Conservation (phyloP, 169 alveolate genomes). For the Babesia sp. region DNA sequence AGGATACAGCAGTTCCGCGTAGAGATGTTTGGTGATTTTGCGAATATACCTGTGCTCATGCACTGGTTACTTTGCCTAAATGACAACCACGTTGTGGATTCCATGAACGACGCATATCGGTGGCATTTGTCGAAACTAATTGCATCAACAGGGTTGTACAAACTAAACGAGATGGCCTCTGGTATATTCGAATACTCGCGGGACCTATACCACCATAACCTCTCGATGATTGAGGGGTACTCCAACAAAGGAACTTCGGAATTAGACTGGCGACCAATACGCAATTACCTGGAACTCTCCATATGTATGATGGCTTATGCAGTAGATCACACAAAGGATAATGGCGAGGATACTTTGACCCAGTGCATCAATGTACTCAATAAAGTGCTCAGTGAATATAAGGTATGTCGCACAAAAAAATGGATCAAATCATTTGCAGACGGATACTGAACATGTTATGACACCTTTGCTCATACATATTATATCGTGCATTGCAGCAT, state of each 20-base stretch:
- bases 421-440: not conserved
- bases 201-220: not conserved
- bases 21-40: conserved; percentile 27
- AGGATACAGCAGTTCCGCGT: conserved; percentile 19
- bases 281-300: not conserved
- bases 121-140: not conserved
- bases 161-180: not conserved
- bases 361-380: not conserved
- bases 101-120: conserved; percentile 1
- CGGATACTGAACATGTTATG: not conserved
- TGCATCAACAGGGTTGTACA: not conserved
- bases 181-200: conserved; percentile 16
- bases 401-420: not conserved
- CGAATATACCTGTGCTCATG: not conserved
- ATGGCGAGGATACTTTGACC: not conserved
- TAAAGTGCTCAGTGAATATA: not conserved
- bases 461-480: not conserved
- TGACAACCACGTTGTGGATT: not conserved
- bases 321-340: not conserved
- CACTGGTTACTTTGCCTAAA: conserved; percentile 11
- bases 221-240: not conserved
- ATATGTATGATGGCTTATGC: not conserved
- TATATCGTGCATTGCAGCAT: not conserved
- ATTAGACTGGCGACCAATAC: not conserved
- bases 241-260: not conserved